These are phyloP conservation scores for Beauveria brongniartii DNA, from an alignment of 2,329 filamentous ascomycete genomes.

Conservation along the genomic window DNA sequence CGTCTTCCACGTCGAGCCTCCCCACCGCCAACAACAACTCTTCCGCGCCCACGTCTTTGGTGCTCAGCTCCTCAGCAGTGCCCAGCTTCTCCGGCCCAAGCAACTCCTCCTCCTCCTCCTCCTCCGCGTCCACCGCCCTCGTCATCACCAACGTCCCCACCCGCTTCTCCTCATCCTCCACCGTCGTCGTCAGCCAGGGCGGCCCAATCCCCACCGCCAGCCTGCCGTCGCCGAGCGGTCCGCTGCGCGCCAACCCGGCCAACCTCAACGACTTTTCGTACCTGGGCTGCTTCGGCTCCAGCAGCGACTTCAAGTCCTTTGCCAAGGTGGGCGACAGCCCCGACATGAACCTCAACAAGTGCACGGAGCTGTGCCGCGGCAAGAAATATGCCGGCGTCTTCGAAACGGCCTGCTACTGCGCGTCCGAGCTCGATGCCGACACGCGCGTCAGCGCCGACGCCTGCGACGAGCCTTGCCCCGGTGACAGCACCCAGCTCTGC, in stretches of 20 bases:
- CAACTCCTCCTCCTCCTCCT: neutral
- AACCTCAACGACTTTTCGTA: conserved; percentile 25
- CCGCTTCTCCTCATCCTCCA: neutral
- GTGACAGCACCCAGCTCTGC: conserved; percentile 29
- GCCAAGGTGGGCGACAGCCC: conserved; percentile 18
- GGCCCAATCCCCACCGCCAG: conserved; percentile 6
- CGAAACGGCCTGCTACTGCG: conserved; percentile 37
- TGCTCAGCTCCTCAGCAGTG: too few species aligned
- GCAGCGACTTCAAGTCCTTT: conserved; percentile 29
- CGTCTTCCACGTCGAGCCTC: conserved; percentile 5
- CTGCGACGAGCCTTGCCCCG: conserved; percentile 35
- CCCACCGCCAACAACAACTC: neutral
- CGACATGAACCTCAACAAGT: conserved; percentile 33
- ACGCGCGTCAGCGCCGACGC: conserved; percentile 27
- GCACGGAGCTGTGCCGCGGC: conserved; percentile 29
- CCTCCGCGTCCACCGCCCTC: neutral
- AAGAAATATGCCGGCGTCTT: conserved; percentile 32
- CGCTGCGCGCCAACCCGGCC: conserved; percentile 22
- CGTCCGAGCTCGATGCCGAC: conserved; percentile 29
- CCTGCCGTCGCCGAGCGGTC: conserved; percentile 2
- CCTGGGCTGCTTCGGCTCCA: conserved; percentile 36
- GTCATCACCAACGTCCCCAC: conserved; percentile 17
- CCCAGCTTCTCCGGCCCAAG: neutral
- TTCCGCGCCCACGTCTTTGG: conserved; percentile 7
- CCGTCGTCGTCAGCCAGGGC: neutral